A percentile compares a stretch with the other conserved stretches of the same genome.
phyloP scores from a whole-genome alignment of 768 basidiomycete genomes.

The Filobasidium floriforme region DNA sequence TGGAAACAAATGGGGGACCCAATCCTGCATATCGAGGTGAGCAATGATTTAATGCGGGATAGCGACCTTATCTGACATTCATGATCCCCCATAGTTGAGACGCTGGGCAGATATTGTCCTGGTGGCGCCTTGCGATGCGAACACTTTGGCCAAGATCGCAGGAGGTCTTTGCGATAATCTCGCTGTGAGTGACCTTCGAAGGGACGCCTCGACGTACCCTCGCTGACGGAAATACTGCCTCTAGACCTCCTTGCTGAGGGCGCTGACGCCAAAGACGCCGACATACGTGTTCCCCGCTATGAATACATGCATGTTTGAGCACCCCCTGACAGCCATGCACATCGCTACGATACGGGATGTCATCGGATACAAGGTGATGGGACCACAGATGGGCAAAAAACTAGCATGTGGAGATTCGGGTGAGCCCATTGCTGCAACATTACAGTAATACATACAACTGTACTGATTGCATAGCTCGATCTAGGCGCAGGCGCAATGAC shows the following conservation, averaged over 20 bases:
- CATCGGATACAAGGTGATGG: conserved; percentile 70
- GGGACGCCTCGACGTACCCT: conserved; percentile 46
- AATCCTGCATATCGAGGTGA: conserved; percentile 89
- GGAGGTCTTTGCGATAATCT: conserved; percentile 84
- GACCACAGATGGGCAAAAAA: conserved; percentile 72
- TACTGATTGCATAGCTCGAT: conserved; percentile 46
- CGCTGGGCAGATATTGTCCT: conserved; percentile 92
- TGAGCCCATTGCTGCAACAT: background rate
- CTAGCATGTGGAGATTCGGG: conserved; percentile 51
- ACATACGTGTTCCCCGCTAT: conserved; percentile 93
- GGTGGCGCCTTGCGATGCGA: conserved; percentile 90
- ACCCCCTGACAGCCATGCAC: conserved; percentile 85
- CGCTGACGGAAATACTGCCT: conserved; percentile 40
- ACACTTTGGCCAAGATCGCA: conserved; percentile 87
- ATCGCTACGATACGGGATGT: conserved; percentile 64
- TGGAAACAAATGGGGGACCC: conserved; percentile 75
- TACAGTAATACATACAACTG: background rate
- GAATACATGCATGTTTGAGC: conserved; percentile 97
- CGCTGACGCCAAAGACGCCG: conserved; percentile 71
- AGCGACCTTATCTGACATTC: background rate
- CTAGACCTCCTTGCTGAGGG: conserved; percentile 63
- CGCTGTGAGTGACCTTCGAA: conserved; percentile 39
- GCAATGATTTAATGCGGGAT: conserved; percentile 33
- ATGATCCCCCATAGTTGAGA: conserved; percentile 41
- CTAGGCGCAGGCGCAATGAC: conserved; percentile 96